Conservation (phyloP, 2,329 filamentous ascomycete species). For the Ophiosphaerella narmari region DNA sequence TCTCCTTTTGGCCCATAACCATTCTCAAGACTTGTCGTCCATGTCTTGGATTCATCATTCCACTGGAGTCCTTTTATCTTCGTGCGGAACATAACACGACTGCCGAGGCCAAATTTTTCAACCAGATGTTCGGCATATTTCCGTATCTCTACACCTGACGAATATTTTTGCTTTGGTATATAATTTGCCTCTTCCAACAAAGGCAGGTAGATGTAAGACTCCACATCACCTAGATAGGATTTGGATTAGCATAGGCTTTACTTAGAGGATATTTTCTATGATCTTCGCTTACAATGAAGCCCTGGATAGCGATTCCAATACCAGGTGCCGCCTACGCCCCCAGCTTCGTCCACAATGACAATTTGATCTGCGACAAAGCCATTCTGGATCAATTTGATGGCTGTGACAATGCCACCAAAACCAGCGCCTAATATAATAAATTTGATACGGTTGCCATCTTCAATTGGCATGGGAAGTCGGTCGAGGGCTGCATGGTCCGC, state of each 20-base stretch:
- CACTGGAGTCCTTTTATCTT: slow-evolving; percentile 46
- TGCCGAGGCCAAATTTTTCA: slow-evolving; percentile 35
- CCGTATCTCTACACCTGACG: slow-evolving; percentile 51
- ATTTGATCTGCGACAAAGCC: slow-evolving; percentile 43
- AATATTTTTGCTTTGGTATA: slow-evolving; percentile 56
- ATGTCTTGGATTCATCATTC: slow-evolving; percentile 48
- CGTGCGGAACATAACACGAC: slow-evolving; percentile 52
- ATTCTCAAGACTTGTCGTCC: slow-evolving; percentile 30
- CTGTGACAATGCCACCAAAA: slow-evolving; percentile 47
- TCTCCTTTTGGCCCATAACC: slow-evolving; percentile 21
- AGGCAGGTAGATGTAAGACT: slow-evolving; percentile 63
- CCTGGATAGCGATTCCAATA: slow-evolving; percentile 56
- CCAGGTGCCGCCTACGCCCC: slow-evolving; percentile 54
- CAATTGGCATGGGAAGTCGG: slow-evolving; percentile 9
- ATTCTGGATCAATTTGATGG: slow-evolving; percentile 43
- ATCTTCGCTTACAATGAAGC: slow-evolving; percentile 46
- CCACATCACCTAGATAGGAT: slow-evolving; percentile 54
- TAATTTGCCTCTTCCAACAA: slow-evolving; percentile 64
- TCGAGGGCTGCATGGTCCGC: slow-evolving; percentile 21
- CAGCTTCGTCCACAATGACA: slow-evolving; percentile 49
- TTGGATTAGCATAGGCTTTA: not conserved
- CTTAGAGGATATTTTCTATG: not conserved
- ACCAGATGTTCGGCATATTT: slow-evolving; percentile 45
- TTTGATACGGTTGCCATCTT: slow-evolving; percentile 12
- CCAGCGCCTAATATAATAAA: slow-evolving; percentile 49